Evolutionary conservation across 495 filamentous ascomycete species (phyloP).

Genomic region (Penicillium simplicissimum): DNA sequence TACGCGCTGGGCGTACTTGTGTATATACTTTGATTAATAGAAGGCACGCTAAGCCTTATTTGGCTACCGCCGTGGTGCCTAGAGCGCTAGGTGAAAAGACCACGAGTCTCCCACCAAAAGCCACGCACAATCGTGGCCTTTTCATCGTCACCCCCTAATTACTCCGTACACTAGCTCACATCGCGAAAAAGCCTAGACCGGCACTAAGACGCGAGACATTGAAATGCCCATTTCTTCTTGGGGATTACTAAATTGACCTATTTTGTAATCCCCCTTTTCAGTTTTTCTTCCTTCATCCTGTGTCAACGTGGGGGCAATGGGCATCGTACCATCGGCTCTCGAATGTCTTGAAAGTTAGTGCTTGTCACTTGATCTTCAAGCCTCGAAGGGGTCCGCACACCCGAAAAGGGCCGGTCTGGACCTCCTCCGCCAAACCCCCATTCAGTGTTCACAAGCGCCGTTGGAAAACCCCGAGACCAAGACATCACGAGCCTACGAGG

Average conservation of each 20-base stretch:
- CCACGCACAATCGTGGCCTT: slow-evolving; percentile 8
- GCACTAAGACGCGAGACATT: no score
- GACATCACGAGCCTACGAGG: neutral
- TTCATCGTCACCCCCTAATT: slow-evolving; percentile 9
- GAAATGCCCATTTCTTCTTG: no score
- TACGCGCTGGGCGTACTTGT: no score
- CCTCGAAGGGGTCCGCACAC: neutral
- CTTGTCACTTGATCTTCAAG: neutral
- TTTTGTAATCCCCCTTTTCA: no score
- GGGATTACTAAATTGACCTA: no score
- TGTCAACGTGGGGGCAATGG: no score
- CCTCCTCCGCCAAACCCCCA: neutral
- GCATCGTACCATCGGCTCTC: no score
- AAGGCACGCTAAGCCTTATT: slow-evolving; percentile 3
- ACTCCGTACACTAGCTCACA: no score
- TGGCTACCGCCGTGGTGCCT: neutral
- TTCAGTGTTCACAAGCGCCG: neutral
- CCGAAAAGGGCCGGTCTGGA: slow-evolving; percentile 1
- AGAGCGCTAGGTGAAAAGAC: slow-evolving; percentile 6
- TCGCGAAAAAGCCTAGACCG: no score
- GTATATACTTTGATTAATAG: neutral
- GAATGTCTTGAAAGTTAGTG: neutral
- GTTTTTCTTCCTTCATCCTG: no score
- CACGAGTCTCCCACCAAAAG: slow-evolving; percentile 5
- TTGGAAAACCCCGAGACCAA: neutral